Evolutionary conservation across 1,139 yeast genomes (phyloP).

Genomic region (Saccharomycopsis crataegensis): DNA sequence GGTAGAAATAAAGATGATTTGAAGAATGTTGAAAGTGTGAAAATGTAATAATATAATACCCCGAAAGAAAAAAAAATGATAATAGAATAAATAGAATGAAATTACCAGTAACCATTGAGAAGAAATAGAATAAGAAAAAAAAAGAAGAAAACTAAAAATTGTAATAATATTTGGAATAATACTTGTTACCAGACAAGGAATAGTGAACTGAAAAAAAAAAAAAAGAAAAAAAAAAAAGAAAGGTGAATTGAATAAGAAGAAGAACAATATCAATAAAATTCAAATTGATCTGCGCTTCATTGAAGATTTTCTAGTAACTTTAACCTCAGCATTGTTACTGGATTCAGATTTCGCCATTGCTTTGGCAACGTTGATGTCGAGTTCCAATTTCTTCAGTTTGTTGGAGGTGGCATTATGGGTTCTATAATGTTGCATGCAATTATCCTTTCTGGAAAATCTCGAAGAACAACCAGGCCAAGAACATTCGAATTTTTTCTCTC

Average conservation of each 20-base stretch:
- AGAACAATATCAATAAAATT: too few relatives aligned
- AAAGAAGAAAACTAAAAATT: too few relatives aligned
- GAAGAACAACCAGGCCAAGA: conserved; percentile 13
- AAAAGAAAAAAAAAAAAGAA: neutral
- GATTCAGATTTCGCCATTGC: neutral
- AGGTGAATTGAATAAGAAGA: too few relatives aligned
- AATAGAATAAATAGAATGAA: too few relatives aligned
- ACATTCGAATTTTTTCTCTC: conserved; percentile 19
- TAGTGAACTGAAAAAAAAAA: neutral
- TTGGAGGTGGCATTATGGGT: conserved; percentile 8
- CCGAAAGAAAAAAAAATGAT: too few relatives aligned
- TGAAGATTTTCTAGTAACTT: neutral
- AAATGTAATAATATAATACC: too few relatives aligned
- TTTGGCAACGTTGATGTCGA: neutral
- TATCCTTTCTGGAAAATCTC: conserved; percentile 19
- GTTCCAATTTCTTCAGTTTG: conserved; percentile 21
- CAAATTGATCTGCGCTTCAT: neutral
- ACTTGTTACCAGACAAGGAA: neutral
- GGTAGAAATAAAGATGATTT: too few relatives aligned
- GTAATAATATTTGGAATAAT: too few relatives aligned
- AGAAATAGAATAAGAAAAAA: too few relatives aligned
- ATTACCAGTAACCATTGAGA: too few relatives aligned
- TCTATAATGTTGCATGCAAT: conserved; percentile 20
- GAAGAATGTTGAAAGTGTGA: too few relatives aligned
- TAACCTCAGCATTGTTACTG: conserved; percentile 21